Percentiles rank a stretch among this genome's conserved stretches.
Conservation (phyloP, 345 rosid genomes). For the Eucalyptus melliodora region DNA sequence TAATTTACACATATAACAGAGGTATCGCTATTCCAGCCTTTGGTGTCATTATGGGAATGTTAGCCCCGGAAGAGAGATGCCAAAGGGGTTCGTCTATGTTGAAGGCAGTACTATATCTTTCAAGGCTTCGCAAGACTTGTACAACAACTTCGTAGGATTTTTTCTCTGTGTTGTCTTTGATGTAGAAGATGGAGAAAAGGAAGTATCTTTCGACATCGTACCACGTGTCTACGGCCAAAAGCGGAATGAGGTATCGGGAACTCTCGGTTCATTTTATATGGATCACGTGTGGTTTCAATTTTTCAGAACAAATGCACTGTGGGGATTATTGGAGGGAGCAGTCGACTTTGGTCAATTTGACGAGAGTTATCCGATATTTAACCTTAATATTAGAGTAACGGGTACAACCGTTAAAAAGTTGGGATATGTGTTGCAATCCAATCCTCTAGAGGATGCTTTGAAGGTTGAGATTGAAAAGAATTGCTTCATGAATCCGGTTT, state of each 20-base stretch:
- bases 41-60: fast-evolving
- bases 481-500: neutral
- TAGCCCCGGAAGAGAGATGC: neutral
- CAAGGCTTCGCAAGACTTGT: neutral
- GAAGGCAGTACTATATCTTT: neutral
- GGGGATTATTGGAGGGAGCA: neutral
- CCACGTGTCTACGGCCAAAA: neutral
- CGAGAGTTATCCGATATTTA: neutral
- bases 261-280: neutral
- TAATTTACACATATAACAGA: neutral
- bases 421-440: neutral
- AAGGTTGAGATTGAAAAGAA: neutral
- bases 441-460: neutral
- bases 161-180: neutral
- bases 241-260: neutral
- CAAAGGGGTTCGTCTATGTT: neutral
- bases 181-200: neutral
- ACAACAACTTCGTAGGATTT: neutral
- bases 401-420: neutral
- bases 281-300: neutral
- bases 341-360: neutral
- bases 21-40: neutral
- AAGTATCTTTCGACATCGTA: neutral
- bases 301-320: too few species aligned
- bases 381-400: too few species aligned